phyloP scores from a whole-genome alignment of 257 asterid species.

The Thymus mandschuricus region DNA sequence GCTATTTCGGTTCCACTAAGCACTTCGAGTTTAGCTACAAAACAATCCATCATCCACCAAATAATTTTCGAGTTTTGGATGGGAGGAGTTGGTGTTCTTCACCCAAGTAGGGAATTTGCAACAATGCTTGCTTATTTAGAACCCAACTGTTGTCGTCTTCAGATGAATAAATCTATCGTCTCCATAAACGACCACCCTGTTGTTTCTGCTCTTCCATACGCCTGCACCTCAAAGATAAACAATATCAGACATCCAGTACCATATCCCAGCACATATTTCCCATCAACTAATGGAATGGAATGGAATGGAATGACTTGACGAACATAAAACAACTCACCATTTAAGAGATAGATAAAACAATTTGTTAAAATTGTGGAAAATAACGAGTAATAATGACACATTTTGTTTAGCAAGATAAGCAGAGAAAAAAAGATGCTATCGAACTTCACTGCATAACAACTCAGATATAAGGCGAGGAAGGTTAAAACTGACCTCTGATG shows the following conservation, averaged over 20 bases:
- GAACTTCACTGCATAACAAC: background rate
- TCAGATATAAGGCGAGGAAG: background rate
- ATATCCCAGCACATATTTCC: background rate
- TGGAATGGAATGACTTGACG: background rate
- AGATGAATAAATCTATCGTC: constrained; percentile 9
- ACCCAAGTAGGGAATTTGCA: background rate
- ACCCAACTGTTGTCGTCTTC: constrained; percentile 6
- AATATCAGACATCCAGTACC: background rate
- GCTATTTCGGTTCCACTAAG: background rate
- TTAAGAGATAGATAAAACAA: background rate
- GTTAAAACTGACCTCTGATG: constrained; percentile 52
- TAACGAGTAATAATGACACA: background rate
- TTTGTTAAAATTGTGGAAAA: background rate
- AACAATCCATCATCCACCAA: constrained; percentile 5
- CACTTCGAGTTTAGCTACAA: background rate
- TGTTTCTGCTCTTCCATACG: constrained; percentile 21
- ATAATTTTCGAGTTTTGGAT: background rate
- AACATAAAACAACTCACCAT: background rate
- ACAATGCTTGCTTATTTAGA: background rate
- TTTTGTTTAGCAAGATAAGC: background rate
- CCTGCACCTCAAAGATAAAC: constrained; percentile 17
- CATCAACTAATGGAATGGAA: background rate
- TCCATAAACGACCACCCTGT: constrained; percentile 25
- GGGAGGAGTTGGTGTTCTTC: background rate
- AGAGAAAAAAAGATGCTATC: background rate